Conservation (phyloP, 495 filamentous ascomycete genomes). For the Elaphomyces granulatus region DNA sequence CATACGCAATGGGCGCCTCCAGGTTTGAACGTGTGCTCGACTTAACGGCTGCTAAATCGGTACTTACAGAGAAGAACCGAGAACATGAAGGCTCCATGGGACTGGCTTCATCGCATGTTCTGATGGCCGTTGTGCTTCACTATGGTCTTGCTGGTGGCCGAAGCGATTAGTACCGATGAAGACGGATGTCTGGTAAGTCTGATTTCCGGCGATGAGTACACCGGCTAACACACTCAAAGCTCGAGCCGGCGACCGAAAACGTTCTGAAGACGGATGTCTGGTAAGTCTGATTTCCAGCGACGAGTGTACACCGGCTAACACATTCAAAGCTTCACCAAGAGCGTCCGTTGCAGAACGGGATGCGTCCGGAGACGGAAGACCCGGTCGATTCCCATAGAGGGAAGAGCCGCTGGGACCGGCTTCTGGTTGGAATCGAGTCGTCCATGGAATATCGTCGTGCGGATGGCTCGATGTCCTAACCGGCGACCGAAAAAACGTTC, state of each 20-base stretch:
- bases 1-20: conserved; percentile 59
- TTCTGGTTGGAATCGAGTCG: background rate
- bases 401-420: background rate
- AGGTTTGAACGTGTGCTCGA: conserved; percentile 48
- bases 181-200: no score
- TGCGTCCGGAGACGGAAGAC: conserved; percentile 30
- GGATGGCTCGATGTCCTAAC: conserved; percentile 5
- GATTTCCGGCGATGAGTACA: no score
- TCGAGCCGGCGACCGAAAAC: no score
- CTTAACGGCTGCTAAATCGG: conserved; percentile 40
- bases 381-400: background rate
- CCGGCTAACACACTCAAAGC: no score
- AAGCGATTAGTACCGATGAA: no score
- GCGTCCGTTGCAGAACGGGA: conserved; percentile 34
- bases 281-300: no score
- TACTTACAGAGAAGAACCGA: conserved; percentile 35
- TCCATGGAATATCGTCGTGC: conserved; percentile 7
- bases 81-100: conserved; percentile 39
- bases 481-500: no score
- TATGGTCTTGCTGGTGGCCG: no score
- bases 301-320: no score
- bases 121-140: no score
- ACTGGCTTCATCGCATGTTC: conserved; percentile 75
- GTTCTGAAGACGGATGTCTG: no score
- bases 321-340: no score